Base-by-base conservation (phyloP, 352 stramenopile genomes). In the Phytophthora hibernalis region DNA sequence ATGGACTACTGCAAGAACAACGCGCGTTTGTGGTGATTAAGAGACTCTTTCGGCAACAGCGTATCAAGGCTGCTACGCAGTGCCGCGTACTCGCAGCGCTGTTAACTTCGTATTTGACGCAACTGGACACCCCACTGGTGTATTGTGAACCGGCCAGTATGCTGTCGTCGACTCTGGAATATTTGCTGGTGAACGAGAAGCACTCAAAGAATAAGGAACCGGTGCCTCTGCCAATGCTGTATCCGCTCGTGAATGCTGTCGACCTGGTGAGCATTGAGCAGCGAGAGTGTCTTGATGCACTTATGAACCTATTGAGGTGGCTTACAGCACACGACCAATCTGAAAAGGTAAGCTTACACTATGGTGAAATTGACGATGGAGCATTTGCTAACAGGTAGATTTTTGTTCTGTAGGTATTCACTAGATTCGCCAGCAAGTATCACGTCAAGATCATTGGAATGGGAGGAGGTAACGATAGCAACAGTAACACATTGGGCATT, bases 171-270 rank as follows among this genome's bases (percentile, higher is more conserved):
- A 92, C 83, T 11, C 67, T 92, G 54, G 79, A 89, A 54, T 91
- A 91, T 54, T 70, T 90, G 31, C 57, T 90, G n/a, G 28, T 61
- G 21, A 76, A 68, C 28, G 53, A 79, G 33, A 61, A 54, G 15
- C 56, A 61, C 12, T 53, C 28, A 18, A 37, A 58, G 1, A 58
- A 62, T 5, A 57, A 61, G 53, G 54, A 66, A 13, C 42, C 58
- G 16, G 68, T 82, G 10, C 75, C 80, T 33, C 51, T 69, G 38
- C 55, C 77, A 9, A 65, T 90, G 38, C 37, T 92, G 30, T 92
- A 92, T 33, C 83, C 81, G 58, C 73, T 92, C 22, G 79, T 92
- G 57, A 88, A 89, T 64, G 83, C 83, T 45, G 78, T 92, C 43
- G 83, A 92, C 48, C 80, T 81, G 30, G 78, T 89, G 50, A 80